phyloP scores from a whole-genome alignment of 192 early-diverging fungal species.

The Mortierella alpina region DNA sequence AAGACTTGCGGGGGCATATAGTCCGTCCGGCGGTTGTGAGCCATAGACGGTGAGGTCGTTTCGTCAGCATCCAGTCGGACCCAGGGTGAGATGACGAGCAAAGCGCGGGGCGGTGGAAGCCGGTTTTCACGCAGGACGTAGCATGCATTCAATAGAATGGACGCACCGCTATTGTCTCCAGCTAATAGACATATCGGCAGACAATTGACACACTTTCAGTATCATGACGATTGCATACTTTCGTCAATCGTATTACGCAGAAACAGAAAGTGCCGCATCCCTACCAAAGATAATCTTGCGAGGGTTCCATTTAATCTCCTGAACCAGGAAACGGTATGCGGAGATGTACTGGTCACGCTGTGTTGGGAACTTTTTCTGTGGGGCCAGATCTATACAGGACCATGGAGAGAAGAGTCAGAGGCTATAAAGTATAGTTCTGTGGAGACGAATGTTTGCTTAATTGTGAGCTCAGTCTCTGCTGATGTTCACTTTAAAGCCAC shows the following conservation, averaged over 20 bases:
- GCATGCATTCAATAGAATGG: constrained; percentile 40
- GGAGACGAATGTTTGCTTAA: background rate
- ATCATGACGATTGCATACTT: background rate
- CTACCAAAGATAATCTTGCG: constrained; percentile 53
- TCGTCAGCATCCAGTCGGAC: constrained; percentile 43
- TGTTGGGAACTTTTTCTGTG: constrained; percentile 46
- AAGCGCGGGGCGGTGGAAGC: constrained; percentile 39
- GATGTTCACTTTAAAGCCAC: constrained; percentile 30
- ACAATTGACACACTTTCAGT: background rate
- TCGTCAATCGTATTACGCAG: no score
- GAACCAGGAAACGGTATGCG: constrained; percentile 44
- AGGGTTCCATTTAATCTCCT: constrained; percentile 50
- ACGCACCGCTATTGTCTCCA: constrained; percentile 43
- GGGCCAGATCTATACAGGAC: constrained; percentile 32
- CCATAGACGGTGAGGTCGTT: constrained; percentile 40
- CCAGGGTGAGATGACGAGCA: constrained; percentile 50
- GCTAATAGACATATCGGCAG: background rate
- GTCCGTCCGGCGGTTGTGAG: constrained; percentile 43
- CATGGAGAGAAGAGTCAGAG: background rate
- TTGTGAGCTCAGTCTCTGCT: background rate
- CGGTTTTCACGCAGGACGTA: constrained; percentile 34
- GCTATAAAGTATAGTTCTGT: background rate
- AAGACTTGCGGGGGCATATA: constrained; percentile 54
- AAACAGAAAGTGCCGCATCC: background rate
- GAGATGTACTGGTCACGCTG: constrained; percentile 46